A percentile compares a stretch with the other conserved stretches of the same genome.
Conservation (phyloP, 306 rosid genomes). For the Malus sylvestris region DNA sequence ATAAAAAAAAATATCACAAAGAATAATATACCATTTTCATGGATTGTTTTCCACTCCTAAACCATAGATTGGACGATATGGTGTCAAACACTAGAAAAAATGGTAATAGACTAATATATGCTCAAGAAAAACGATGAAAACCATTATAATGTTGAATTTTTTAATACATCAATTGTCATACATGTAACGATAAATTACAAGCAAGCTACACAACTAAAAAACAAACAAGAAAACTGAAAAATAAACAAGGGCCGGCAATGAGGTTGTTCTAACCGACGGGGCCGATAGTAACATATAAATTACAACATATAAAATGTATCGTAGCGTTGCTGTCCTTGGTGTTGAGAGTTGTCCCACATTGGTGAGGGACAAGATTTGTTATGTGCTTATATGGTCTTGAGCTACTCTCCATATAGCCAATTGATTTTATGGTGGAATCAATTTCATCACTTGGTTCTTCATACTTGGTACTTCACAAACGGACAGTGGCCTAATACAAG, state of each 20-base stretch:
- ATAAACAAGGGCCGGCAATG: background rate
- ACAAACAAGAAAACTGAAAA: background rate
- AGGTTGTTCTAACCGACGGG: background rate
- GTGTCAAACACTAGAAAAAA: background rate
- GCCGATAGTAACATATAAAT: background rate
- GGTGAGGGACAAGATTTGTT: no score
- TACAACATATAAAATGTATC: background rate
- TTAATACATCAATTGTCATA: background rate
- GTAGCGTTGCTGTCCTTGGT: slow-evolving; percentile 5
- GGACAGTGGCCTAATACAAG: background rate
- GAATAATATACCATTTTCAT: background rate
- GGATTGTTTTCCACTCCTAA: background rate
- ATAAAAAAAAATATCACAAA: no score
- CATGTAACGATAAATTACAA: background rate
- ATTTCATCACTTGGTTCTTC: background rate
- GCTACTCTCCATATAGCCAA: no score
- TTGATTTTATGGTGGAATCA: no score
- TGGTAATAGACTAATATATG: background rate
- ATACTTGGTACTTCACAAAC: background rate
- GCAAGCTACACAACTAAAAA: background rate
- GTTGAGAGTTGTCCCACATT: no score
- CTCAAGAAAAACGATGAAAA: background rate
- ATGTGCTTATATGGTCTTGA: no score
- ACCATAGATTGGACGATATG: background rate
- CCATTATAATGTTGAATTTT: background rate